Base-by-base conservation (phyloP, 371 early-diverging fungal genomes). In the Haplosporangium sp. region DNA sequence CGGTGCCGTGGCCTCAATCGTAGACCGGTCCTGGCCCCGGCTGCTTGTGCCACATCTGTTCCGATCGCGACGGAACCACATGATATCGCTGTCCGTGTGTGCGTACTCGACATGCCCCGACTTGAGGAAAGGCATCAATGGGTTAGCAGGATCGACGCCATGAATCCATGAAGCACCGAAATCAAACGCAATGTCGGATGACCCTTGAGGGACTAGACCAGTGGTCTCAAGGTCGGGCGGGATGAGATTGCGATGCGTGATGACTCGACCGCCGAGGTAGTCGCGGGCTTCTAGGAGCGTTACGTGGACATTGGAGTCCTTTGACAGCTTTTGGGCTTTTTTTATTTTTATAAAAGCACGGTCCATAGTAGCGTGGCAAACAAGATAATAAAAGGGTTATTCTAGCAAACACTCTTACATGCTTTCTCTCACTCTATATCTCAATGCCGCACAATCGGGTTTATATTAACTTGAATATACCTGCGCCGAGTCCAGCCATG, bases 161-260 rank as follows among this genome's bases (percentile, higher is more conserved):
- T 77, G 79, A 6, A 77, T 59, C 79, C 79, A 77, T 3, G 79
- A 77, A n/a, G 79, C 79, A 12, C 79, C 79, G 21, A 77, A 61
- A 48, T 77, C 79, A 36, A 72, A 67, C n/a, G 65, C 55, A 29
- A 76, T 46, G 36, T 36, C 14, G 0, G 65, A 52, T n/a, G 65
- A 56, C 1, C 59, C 68, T n/a, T 40, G 21, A 1, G 74, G 74
- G 14, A 74, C 64, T 1, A 40, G 36, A 20, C 50, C 58, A 12
- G 59, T 38, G 14, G 59, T 23, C 43, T 62, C 68, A 16, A 64
- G 23, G 5, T 16, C 6, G n/a, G 41, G 37, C 2, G 68, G 36
- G 55, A 74, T 61, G 10, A 68, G 52, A 38, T 57, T 69, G 1
- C 69, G 59, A 14, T 60, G 62, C n/a, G 81, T 80, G 53, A 58